A percentile compares a stretch with the other conserved stretches of the same genome.
These are phyloP conservation scores for Psilocybe tampanensis DNA, from an alignment of 768 basidiomycete genomes.

Conservation along the genomic window DNA sequence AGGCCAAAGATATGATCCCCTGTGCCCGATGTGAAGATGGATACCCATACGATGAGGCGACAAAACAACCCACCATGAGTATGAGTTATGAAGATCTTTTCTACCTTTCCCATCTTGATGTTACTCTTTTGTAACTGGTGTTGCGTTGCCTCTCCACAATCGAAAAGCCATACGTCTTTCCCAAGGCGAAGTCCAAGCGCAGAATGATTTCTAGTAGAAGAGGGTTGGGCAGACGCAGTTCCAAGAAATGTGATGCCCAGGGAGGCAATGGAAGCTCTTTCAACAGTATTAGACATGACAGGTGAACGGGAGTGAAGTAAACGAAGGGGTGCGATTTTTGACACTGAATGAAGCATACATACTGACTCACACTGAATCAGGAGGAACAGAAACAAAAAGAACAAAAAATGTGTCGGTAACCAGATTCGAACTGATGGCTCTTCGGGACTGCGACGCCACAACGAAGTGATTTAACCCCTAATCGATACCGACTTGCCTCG, in stretches of 20 bases:
- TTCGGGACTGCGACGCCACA: conserved; percentile 30
- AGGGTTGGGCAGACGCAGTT: conserved; percentile 82
- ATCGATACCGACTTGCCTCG: conserved; percentile 30
- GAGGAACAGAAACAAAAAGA: background rate
- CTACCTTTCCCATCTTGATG: conserved; percentile 79
- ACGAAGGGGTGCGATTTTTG: background rate
- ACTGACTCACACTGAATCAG: no score
- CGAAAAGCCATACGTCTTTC: conserved; percentile 80
- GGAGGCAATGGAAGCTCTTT: conserved; percentile 23
- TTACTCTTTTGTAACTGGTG: conserved; percentile 71
- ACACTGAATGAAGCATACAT: background rate
- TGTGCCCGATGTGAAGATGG: conserved; percentile 28
- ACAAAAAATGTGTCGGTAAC: conserved; percentile 27
- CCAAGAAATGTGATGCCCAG: conserved; percentile 76
- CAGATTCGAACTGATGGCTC: conserved; percentile 37
- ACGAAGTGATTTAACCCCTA: conserved; percentile 41
- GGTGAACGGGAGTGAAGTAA: background rate
- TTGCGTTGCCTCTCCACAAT: conserved; percentile 86
- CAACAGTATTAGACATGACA: conserved; percentile 8
- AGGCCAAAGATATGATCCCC: conserved; percentile 86
- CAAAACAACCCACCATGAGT: conserved; percentile 64
- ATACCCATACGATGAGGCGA: background rate
- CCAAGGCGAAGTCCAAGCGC: conserved; percentile 67
- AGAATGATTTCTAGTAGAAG: conserved; percentile 78
- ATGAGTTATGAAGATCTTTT: conserved; percentile 88